Base-by-base conservation (phyloP, 1,284 basidiomycete species). In the Tilletia indica region DNA sequence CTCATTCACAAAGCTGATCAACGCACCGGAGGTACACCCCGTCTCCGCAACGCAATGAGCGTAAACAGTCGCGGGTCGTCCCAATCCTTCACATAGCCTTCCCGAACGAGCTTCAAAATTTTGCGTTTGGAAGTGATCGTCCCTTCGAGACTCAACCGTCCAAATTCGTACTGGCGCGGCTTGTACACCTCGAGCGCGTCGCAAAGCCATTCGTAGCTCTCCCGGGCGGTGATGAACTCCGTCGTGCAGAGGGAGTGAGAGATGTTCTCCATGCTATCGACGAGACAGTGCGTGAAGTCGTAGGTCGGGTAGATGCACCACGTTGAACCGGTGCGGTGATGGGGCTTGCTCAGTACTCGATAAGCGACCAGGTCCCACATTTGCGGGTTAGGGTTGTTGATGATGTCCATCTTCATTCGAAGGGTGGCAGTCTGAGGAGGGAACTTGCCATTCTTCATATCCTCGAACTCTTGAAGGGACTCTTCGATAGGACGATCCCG, bases 351-450 rank as follows among this genome's bases (percentile, higher is more conserved):
- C 72, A 99, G 88, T 58, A 98, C 93, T 47, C 97, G 91, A 85
- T 99, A 99, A 19, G 96, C 96, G 66, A 97, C 93, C 71, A 97
- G 86, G 86, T 99, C 97, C 97, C 97, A 99, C 96, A 99, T 98
- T 86, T 96, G 94, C 34, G 97, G 96, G 86, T 99, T 99, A 12
- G 92, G 92, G 70, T 77, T 79, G 74, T 93, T 92, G 69, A 90
- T 88, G 49, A 99, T 86, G 84, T 99, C 93, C 87, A 96, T 93
- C 87, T 99, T 99, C 97, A 99, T 99, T 64, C 97, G 90, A 68
- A 99, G 86, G 76, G 92, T 93, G 21, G 92, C 94, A 85, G 94
- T 90, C 79, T 94, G 94, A 58, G 94, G 93, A 70, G 89, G 87
- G 86, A 96, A 98, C 78, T 90, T 88, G 19, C 97, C 97, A 73